Evolutionary conservation across 768 basidiomycete species (phyloP), one percentile per base, ranked within the genome.

Genomic region (Tricholoma sp.): DNA sequence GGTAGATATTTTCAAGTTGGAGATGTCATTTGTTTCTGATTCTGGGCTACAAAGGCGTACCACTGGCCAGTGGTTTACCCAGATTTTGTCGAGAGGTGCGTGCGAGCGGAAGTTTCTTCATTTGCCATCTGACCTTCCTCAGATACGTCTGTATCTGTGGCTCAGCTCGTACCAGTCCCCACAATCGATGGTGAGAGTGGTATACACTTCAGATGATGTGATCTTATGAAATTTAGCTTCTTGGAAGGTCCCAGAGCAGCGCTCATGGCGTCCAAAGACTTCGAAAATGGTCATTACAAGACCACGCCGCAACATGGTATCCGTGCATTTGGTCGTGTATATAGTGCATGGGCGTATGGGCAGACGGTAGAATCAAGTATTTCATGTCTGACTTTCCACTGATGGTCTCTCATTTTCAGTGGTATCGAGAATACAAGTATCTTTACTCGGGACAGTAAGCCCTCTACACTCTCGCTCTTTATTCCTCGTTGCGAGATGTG

Each of bases 241-340:
- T 64, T 84, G 18, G 83, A 85, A 68, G 82, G 83, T 0, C 79
- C 80, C 6, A 84, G 80, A 62, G 73, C 80, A 12, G 80, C 84
- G 3, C 68, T 85, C 47, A 54, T 74, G 0, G 75, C 77, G 28
- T 82, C 84, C 15, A 77, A 76, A 61, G 82, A 84, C 59, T 85
- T 81, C 63, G 68, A 80, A 1, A 61, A 73, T 42, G 82, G 82
- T 0, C 80, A 82, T 60, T 85, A 83, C 63, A 80, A 65, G 50
- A 61, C 67, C 9, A 64, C 67, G 3, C 79, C 82, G 1, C 72
- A 80, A 58, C 69, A 70, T 33, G 82, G 81, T 28, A 67, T 83
- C 36, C 76, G 82, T 15, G 82, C 82, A 9, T 84, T 82, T 56
- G 81, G 74, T 2, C 73, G 83, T 11, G 81, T 72, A 2, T 84